phyloP scores from a whole-genome alignment of 441 rosid species.

The Pelargonium cotyledonis region DNA sequence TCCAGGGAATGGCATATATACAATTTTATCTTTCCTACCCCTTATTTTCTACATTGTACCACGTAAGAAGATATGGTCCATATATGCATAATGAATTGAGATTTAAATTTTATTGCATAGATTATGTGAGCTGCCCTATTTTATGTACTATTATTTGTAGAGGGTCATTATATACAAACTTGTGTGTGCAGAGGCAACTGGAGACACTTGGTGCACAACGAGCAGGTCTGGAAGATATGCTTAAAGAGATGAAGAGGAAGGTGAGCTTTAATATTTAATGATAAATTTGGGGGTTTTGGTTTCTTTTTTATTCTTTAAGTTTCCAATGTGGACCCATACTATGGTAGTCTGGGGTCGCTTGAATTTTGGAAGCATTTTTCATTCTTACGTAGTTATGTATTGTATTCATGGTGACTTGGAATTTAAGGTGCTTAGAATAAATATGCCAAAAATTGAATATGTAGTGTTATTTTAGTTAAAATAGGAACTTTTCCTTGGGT shows the following conservation, averaged over 20 bases:
- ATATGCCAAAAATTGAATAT: too few species aligned
- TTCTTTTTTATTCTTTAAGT: background rate
- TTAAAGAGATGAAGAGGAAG: slow-evolving; percentile 96
- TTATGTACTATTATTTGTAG: background rate
- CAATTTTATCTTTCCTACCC: background rate
- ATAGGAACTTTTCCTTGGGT: too few species aligned
- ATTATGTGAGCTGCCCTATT: too few species aligned
- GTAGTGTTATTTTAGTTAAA: too few species aligned
- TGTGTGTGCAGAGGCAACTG: slow-evolving; percentile 69
- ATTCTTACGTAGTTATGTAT: too few species aligned
- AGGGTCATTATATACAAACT: background rate
- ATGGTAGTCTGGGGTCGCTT: too few species aligned
- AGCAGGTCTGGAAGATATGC: slow-evolving; percentile 97
- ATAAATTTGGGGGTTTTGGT: background rate
- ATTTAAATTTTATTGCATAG: background rate
- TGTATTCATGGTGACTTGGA: too few species aligned
- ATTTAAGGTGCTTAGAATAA: too few species aligned
- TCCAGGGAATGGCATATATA: background rate
- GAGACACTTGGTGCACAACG: slow-evolving; percentile 95
- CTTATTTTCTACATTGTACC: background rate
- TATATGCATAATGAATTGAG: too few species aligned
- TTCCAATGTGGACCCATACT: background rate
- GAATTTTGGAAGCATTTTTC: too few species aligned
- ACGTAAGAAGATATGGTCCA: background rate
- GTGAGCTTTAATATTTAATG: slow-evolving; percentile 28